Conservation (phyloP, 73 alveolate species). For the Halteria grandinella region DNA sequence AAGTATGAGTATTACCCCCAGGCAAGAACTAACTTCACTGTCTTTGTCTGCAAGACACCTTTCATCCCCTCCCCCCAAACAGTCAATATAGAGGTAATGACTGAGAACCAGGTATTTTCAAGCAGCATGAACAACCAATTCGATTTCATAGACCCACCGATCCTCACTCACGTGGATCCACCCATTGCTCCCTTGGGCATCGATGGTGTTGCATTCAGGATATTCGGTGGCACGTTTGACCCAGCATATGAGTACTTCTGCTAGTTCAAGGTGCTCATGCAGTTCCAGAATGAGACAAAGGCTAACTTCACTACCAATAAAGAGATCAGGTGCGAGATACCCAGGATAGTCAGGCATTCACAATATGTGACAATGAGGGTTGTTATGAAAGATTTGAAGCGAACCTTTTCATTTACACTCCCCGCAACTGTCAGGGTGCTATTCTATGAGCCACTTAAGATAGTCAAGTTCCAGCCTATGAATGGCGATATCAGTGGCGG, state of each 20-base stretch:
- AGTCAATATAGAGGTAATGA: conserved; percentile 20
- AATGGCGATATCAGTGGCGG: conserved; percentile 35
- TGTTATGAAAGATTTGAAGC: neutral
- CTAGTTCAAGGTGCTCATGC: neutral
- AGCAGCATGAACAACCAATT: conserved; percentile 3
- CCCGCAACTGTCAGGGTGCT: conserved; percentile 4
- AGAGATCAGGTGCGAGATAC: neutral
- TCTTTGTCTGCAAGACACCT: conserved; percentile 39
- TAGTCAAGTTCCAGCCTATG: conserved; percentile 5
- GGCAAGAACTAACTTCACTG: conserved; percentile 9
- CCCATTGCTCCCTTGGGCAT: conserved; percentile 3
- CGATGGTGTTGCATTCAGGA: conserved; percentile 6
- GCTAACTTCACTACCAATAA: conserved; percentile 3
- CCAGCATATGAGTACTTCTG: neutral
- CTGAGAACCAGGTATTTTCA: conserved; percentile 30
- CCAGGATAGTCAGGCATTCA: neutral
- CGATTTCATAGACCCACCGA: conserved; percentile 32
- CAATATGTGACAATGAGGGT: conserved; percentile 17
- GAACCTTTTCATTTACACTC: conserved; percentile 1
- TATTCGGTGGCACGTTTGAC: conserved; percentile 14
- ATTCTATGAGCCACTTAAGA: conserved; percentile 26
- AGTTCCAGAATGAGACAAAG: neutral
- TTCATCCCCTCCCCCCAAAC: conserved; percentile 2
- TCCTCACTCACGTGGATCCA: neutral
- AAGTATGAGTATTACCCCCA: neutral